Evolutionary conservation across 1,139 yeast genomes (phyloP).

Genomic region (Yamadazyma conglobata): DNA sequence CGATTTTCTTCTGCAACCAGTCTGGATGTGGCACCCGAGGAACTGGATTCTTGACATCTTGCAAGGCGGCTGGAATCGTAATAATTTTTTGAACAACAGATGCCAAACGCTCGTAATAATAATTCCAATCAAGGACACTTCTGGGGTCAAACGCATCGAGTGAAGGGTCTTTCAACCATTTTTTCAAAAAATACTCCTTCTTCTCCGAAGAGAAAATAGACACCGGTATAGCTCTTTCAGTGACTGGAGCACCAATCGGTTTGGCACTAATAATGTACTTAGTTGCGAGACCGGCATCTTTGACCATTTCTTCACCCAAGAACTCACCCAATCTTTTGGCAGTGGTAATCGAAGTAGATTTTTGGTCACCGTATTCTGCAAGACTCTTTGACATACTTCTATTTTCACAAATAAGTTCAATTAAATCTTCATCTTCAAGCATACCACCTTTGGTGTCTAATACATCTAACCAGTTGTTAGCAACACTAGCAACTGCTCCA

Average conservation of each 20-base stretch:
- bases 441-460: conserved; percentile 82
- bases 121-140: conserved; percentile 87
- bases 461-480: conserved; percentile 95
- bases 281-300: conserved; percentile 94
- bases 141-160: conserved; percentile 86
- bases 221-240: conserved; percentile 95
- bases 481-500: conserved; percentile 84
- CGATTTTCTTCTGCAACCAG: conserved; percentile 74
- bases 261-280: conserved; percentile 86
- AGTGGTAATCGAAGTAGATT: conserved; percentile 93
- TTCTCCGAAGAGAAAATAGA: conserved; percentile 85
- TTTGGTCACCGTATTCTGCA: conserved; percentile 85
- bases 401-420: conserved; percentile 93
- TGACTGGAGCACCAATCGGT: conserved; percentile 85
- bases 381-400: conserved; percentile 92
- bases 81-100: conserved; percentile 93
- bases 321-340: conserved; percentile 92
- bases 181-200: conserved; percentile 66
- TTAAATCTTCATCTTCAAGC: conserved; percentile 90
- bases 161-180: conserved; percentile 83
- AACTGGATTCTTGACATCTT: conserved; percentile 86
- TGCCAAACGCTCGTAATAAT: conserved; percentile 86
- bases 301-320: conserved; percentile 95
- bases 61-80: conserved; percentile 96
- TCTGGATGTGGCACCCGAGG: conserved; percentile 94